Evolutionary conservation across 2,329 filamentous ascomycete species (phyloP).

Genomic region (Penicillium sclerotiorum): DNA sequence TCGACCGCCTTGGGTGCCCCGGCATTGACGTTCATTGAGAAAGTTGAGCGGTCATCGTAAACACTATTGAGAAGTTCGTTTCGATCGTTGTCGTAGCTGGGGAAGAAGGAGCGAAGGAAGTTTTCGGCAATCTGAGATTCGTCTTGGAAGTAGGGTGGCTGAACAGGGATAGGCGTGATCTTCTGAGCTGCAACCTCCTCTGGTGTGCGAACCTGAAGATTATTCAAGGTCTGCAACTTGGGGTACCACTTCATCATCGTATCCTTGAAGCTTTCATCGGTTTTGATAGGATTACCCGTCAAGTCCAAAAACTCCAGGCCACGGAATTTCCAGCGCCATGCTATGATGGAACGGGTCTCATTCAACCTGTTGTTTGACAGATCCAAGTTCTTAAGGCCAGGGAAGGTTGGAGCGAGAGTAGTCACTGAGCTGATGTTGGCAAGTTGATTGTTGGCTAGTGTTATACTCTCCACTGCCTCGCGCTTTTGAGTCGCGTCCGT

Average conservation of each 20-base stretch:
- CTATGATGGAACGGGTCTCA: constrained; percentile 66
- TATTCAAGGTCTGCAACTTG: constrained; percentile 75
- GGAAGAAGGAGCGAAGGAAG: constrained; percentile 75
- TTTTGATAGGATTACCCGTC: constrained; percentile 72
- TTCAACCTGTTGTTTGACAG: constrained; percentile 80
- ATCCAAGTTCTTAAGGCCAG: constrained; percentile 84
- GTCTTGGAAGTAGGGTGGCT: constrained; percentile 71
- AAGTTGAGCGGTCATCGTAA: constrained; percentile 75
- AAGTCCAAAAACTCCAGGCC: constrained; percentile 80
- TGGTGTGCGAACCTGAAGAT: constrained; percentile 70
- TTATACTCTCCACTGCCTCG: constrained; percentile 79
- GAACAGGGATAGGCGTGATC: constrained; percentile 64
- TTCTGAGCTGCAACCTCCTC: constrained; percentile 65
- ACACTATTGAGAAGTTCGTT: constrained; percentile 63
- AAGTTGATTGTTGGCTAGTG: constrained; percentile 78
- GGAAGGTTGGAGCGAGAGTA: constrained; percentile 75
- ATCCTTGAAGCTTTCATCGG: constrained; percentile 62
- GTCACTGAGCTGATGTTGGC: constrained; percentile 72
- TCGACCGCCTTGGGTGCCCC: constrained; percentile 56
- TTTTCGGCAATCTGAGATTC: constrained; percentile 72
- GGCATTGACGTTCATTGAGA: constrained; percentile 75
- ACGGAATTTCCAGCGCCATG: constrained; percentile 79
- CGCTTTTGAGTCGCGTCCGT: constrained; percentile 70
- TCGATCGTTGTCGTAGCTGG: constrained; percentile 73
- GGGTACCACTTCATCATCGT: constrained; percentile 83